Base-by-base conservation (phyloP, 2,329 filamentous ascomycete genomes). In the Emmonsiellopsis sp. region DNA sequence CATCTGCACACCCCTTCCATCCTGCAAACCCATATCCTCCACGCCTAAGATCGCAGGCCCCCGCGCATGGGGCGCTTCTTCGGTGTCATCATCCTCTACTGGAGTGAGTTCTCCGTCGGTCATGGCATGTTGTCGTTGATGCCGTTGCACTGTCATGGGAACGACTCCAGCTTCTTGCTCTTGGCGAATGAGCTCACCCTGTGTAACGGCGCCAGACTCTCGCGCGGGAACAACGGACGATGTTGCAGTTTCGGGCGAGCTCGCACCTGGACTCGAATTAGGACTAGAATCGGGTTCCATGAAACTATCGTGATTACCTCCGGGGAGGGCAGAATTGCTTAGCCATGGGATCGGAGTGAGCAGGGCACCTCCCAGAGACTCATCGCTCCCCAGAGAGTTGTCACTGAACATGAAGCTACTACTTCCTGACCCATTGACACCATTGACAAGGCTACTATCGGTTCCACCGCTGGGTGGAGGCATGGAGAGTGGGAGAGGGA, bases 261-360 rank as follows among this genome's bases (percentile, higher is more conserved):
- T 43, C 9, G 21, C 42, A 46, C 42, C 50, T 52, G 34, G 21
- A 49, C 10, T 58, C 21, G 37, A 17, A 27, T 51, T 47, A 42
- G 43, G 39, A 42, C 47, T 63, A 53, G 55, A 66, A 47, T 14
- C 53, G 51, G 40, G 53, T 53, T 46, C 57, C 53, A 50, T 59
- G 52, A 57, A 55, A 51, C 56, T 53, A 54, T 57, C 62, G 33
- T 60, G 57, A 37, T 64, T 62, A 9, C 58, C 53, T 6, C 56
- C 53, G 6, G 43, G 39, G 6, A 34, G 34, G 21, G 34, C 37
- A n/a, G 45, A 39, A 60, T 70, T 67, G 54, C 64, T 77, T 49
- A 97, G 74, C 93, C 93, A 98, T 0, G 91, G 88, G 54, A 98
- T 97, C 0, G 92, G 93, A 1, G 92, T 97, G 49, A 98, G 76